Conservation (phyloP, 2,329 filamentous ascomycete species). For the Phialophora tarda region DNA sequence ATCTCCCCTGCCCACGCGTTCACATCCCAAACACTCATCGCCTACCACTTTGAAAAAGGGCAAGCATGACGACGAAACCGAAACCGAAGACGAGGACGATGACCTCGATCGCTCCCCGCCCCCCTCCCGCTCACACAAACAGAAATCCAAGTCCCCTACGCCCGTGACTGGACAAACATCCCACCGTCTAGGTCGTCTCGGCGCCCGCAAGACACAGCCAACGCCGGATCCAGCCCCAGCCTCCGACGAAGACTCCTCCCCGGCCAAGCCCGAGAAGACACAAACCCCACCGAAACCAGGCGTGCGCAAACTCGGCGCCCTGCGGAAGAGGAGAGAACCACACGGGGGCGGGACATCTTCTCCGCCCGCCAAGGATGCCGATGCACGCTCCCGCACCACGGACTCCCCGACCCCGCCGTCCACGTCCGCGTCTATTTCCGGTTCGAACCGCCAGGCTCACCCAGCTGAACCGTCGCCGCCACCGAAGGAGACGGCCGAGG, state of each 20-base stretch:
- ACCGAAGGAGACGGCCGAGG: conserved; percentile 53
- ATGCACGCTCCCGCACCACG: conserved; percentile 15
- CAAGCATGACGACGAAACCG: not conserved
- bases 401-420: not conserved
- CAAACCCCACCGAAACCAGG: not conserved
- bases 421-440: not conserved
- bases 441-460: not conserved
- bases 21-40: not conserved
- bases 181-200: conserved; percentile 18
- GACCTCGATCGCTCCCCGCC: not conserved
- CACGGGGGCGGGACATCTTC: conserved; percentile 32
- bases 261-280: not conserved
- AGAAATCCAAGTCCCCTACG: not conserved
- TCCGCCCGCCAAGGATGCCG: conserved; percentile 15
- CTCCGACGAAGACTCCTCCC: not conserved
- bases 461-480: conserved; percentile 27
- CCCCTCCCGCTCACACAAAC: not conserved
- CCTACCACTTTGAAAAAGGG: not conserved
- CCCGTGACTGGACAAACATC: not conserved
- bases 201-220: conserved; percentile 7
- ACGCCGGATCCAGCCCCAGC: not conserved
- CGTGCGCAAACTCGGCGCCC: not conserved
- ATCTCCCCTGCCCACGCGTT: conserved; percentile 1
- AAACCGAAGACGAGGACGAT: not conserved
- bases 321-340: conserved; percentile 4